phyloP scores from a whole-genome alignment of 140 eudicot species.

The Ambrosia hybrid region DNA sequence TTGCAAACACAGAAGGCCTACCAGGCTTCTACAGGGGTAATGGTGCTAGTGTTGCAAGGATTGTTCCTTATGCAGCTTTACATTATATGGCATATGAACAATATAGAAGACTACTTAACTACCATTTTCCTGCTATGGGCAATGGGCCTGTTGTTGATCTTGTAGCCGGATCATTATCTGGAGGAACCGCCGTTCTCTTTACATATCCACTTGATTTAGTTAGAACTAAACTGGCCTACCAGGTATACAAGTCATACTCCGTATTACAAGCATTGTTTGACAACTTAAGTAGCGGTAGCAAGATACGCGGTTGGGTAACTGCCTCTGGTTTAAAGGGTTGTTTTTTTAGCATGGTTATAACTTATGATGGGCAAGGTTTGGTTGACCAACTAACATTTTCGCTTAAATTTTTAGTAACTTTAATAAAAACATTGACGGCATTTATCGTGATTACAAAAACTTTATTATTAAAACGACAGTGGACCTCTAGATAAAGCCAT shows the following conservation, averaged over 20 bases:
- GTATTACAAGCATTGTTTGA: not conserved
- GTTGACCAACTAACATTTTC: too few relatives aligned
- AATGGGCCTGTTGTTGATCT: conserved; percentile 92
- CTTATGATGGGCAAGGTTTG: too few relatives aligned
- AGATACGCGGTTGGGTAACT: too few relatives aligned
- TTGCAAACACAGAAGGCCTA: conserved; percentile 80
- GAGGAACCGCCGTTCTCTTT: conserved; percentile 95
- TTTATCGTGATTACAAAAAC: not conserved
- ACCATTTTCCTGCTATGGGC: conserved; percentile 63
- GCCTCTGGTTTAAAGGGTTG: too few relatives aligned
- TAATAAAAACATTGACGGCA: too few relatives aligned
- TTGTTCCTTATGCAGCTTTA: conserved; percentile 95
- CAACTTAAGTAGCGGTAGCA: not conserved
- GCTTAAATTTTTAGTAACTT: too few relatives aligned
- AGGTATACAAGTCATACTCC: conserved; percentile 46
- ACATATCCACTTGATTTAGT: conserved; percentile 98
- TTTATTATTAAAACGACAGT: not conserved
- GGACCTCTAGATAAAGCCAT: not conserved
- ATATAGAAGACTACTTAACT: conserved; percentile 69
- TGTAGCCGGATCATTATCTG: conserved; percentile 93
- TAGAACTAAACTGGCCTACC: conserved; percentile 89
- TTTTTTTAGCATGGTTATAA: too few relatives aligned
- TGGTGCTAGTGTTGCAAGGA: conserved; percentile 94
- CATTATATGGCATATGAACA: conserved; percentile 96
- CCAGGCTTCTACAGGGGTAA: conserved; percentile 97